Conservation (phyloP, 1,284 basidiomycete species). For the Boletus mariae region DNA sequence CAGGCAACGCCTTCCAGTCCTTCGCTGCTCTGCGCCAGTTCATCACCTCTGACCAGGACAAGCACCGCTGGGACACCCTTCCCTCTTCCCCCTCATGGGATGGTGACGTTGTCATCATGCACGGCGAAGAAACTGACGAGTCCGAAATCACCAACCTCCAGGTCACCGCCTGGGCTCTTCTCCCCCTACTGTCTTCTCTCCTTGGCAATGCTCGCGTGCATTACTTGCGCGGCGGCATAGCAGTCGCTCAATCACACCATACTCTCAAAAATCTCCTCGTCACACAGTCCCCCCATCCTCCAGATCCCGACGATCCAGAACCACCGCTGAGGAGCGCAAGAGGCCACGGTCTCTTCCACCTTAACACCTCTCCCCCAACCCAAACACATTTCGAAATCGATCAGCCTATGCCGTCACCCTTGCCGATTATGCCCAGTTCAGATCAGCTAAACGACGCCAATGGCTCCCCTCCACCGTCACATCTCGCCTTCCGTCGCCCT, state of each 20-base stretch:
- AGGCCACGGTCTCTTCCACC: conserved; percentile 55
- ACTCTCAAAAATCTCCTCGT: conserved; percentile 45
- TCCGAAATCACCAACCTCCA: conserved; percentile 53
- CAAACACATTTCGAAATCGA: conserved; percentile 57
- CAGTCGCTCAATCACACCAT: conserved; percentile 53
- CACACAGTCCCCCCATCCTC: conserved; percentile 11
- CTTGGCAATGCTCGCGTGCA: conserved; percentile 51
- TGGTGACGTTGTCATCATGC: conserved; percentile 61
- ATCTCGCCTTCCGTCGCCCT: conserved; percentile 52
- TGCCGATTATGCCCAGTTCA: conserved; percentile 39
- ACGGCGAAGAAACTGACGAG: conserved; percentile 71
- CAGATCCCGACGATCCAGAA: conserved; percentile 10
- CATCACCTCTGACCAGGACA: conserved; percentile 72
- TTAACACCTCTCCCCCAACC: conserved; percentile 55
- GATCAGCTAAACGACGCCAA: conserved; percentile 44
- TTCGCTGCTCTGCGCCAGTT: conserved; percentile 71
- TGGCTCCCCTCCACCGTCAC: conserved; percentile 65
- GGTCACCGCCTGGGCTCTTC: conserved; percentile 60
- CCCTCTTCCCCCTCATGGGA: conserved; percentile 61
- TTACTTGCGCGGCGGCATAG: conserved; percentile 68
- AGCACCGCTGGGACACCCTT: conserved; percentile 52
- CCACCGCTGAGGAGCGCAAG: conserved; percentile 33
- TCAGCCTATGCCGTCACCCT: conserved; percentile 35
- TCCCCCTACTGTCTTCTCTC: conserved; percentile 56
- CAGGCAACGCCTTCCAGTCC: conserved; percentile 57